Evolutionary conservation across 257 asterid species (phyloP).

Genomic region (Penstemon newberryi): DNA sequence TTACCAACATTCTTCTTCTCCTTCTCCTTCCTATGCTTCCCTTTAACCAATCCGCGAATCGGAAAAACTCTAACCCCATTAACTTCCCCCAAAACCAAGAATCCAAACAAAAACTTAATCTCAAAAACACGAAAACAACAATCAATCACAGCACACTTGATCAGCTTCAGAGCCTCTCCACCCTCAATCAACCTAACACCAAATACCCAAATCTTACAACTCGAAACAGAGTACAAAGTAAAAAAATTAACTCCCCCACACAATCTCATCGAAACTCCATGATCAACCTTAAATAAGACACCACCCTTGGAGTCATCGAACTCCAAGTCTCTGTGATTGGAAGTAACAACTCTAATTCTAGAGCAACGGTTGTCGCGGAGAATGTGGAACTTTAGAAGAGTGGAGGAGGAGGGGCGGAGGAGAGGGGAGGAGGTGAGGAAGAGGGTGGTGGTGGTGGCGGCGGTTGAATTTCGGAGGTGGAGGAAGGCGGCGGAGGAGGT

Average conservation of each 20-base stretch:
- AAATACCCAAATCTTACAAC: conserved; percentile 70
- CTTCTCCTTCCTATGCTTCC: conserved; percentile 51
- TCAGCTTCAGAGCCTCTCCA: conserved; percentile 54
- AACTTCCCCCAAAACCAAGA: conserved; percentile 73
- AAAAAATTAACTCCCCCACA: conserved; percentile 64
- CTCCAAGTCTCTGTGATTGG: conserved; percentile 59
- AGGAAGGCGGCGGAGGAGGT: conserved; percentile 54
- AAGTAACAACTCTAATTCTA: conserved; percentile 38
- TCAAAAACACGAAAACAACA: conserved; percentile 63
- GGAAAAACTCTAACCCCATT: conserved; percentile 76
- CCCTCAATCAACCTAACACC: conserved; percentile 47
- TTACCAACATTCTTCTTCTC: conserved; percentile 39
- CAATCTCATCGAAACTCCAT: conserved; percentile 68
- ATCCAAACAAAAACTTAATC: conserved; percentile 51
- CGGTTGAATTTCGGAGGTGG: conserved; percentile 36
- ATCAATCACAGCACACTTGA: conserved; percentile 79
- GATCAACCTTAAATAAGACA: conserved; percentile 55
- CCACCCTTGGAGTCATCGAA: conserved; percentile 47
- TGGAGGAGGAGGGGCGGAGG: conserved; percentile 44
- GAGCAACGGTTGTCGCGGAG: conserved; percentile 37
- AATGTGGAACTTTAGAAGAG: conserved; percentile 59
- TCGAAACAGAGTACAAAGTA: conserved; percentile 64
- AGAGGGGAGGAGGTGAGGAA: conserved; percentile 61
- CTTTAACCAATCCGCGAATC: conserved; percentile 59
- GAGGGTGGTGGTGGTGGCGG: conserved; percentile 31